Evolutionary conservation across 805 yeast species (phyloP), one percentile per base, ranked within the genome.

Genomic region (Schizosaccharomyces osmophilus): DNA sequence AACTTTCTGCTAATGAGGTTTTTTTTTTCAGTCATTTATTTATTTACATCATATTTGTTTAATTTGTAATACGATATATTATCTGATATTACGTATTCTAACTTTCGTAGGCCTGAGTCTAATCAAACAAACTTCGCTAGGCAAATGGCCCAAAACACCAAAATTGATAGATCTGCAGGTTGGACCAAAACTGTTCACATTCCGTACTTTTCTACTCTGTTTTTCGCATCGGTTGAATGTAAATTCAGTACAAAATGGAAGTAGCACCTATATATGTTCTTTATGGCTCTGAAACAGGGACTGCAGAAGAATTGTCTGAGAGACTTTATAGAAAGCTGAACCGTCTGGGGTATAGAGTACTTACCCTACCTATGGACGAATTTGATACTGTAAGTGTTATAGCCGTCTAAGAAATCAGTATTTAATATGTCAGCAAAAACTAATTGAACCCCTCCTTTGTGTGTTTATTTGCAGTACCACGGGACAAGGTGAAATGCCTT

Each of bases 391-490:
- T 59, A 59, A n/a, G 61, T 17, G 1, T 32, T 42, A 13, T 43
- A 22, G 1, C 3, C 5, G 19, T 24, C 31, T 42, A 13, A 39
- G 31, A 13, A 19, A 43, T 3, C 5, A 5, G 22, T 17, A 11
- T 22, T 31, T 59, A 41, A 59, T 29, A 19, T 31, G 22, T 8
- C 15, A 59, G 55, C 11, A 61, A 19, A 63, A 15, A 24, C 32
- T 59, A 4, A 42, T 54, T 41, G 24, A 59, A 61, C 59, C 68
- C 70, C n/a, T 65, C 62, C 2, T 64, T 61, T 63, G 70, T 72
- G 5, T 59, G 19, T 73, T 73, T 48, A 63, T 65, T 5, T 72
- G 73, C 5, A 72, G 72, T 2, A 71, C 65, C 26, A 72, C 73
- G 1, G 68, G 71, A 59, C 66, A 68, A 58, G 68, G 72, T 4